A percentile compares a stretch with the other conserved stretches of the same genome.
phyloP scores from a whole-genome alignment of 768 basidiomycete genomes.

The Terana coerulea region DNA sequence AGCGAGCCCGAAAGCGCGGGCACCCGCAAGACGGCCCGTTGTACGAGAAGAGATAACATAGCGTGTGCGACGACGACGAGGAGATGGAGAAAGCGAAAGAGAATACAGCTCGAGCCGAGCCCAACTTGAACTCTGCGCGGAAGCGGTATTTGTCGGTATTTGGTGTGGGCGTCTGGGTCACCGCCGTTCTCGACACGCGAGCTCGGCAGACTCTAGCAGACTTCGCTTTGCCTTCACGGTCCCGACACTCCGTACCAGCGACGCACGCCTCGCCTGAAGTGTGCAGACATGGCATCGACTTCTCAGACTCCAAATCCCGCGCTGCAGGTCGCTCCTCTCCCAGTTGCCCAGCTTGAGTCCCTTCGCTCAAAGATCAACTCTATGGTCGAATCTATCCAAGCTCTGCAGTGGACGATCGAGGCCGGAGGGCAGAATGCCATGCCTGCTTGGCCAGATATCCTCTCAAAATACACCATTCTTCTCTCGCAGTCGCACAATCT shows the following conservation, averaged over 20 bases:
- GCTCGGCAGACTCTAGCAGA: not conserved
- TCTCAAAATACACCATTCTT: constrained; percentile 82
- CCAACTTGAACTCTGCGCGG: not conserved
- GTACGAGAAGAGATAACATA: constrained; percentile 5
- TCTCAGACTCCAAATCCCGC: too few species aligned
- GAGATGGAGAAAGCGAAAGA: not conserved
- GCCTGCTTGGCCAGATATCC: constrained; percentile 82
- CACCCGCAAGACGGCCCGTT: not conserved
- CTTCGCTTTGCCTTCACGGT: not conserved
- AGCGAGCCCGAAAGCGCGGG: not conserved
- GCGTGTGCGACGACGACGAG: too few species aligned
- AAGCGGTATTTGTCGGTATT: constrained; percentile 11
- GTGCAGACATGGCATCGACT: not conserved
- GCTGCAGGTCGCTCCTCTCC: constrained; percentile 38
- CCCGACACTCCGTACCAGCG: not conserved
- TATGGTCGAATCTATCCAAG: constrained; percentile 73
- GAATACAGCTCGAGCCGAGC: too few species aligned
- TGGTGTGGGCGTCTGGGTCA: not conserved
- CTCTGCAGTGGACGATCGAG: constrained; percentile 61
- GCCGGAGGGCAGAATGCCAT: constrained; percentile 53
- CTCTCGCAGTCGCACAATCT: constrained; percentile 81
- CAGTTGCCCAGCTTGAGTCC: constrained; percentile 70
- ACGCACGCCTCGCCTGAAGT: not conserved
- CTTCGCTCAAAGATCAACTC: constrained; percentile 73
- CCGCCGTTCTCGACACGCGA: not conserved